Percentiles rank a stretch among this genome's conserved stretches.
phyloP scores from a whole-genome alignment of 805 yeast genomes.

The Saccharomycopsis sp. region DNA sequence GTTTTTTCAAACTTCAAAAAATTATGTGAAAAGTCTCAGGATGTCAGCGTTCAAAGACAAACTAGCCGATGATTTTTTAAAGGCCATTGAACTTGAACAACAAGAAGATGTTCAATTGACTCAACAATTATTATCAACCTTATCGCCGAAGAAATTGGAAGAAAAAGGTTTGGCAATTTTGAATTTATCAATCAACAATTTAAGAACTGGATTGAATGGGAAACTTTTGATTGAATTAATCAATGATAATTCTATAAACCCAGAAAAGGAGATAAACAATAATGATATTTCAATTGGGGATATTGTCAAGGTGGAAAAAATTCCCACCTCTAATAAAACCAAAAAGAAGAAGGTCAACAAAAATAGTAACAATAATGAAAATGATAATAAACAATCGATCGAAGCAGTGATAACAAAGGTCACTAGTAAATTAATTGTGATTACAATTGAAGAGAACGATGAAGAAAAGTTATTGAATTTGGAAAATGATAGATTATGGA shows the following conservation, averaged over 20 bases:
- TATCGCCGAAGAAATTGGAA: conserved; percentile 58
- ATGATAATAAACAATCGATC: conserved; percentile 20
- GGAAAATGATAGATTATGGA: conserved; percentile 46
- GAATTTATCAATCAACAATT: conserved; percentile 48
- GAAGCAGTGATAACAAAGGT: conserved; percentile 62
- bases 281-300: conserved; percentile 67
- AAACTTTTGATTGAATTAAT: conserved; percentile 53
- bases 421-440: conserved; percentile 34
- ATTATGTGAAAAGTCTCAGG: too few species aligned
- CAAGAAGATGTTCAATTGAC: conserved; percentile 43
- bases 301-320: conserved; percentile 50
- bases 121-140: conserved; percentile 30
- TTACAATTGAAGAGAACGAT: conserved; percentile 46
- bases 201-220: conserved; percentile 76
- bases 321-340: conserved; percentile 25
- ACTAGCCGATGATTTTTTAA: conserved; percentile 29
- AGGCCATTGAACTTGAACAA: conserved; percentile 37
- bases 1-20: too few species aligned
- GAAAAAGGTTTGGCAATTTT: conserved; percentile 64
- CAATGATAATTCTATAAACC: conserved; percentile 37
- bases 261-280: conserved; percentile 28
- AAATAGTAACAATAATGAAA: conserved; percentile 10
- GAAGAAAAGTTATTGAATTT: conserved; percentile 37
- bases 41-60: conserved; percentile 2
- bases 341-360: conserved; percentile 22